phyloP scores from a whole-genome alignment of 805 yeast species.

The Candida corydali region DNA sequence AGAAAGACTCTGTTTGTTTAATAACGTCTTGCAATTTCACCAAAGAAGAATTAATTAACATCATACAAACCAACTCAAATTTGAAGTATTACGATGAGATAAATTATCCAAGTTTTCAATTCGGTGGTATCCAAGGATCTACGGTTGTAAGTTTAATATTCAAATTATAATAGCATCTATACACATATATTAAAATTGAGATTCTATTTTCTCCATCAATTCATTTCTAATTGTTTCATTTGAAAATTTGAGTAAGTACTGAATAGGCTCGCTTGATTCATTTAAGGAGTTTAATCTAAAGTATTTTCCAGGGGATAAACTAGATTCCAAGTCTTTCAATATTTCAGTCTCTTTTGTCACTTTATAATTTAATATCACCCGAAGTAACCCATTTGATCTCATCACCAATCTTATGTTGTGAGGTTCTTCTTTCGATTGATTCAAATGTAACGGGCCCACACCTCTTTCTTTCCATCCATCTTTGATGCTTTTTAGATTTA shows the following conservation, averaged over 20 bases:
- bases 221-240: conserved; percentile 56
- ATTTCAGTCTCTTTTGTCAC: conserved; percentile 59
- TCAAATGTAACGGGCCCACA: conserved; percentile 80
- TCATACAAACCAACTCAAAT: conserved; percentile 43
- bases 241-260: conserved; percentile 75
- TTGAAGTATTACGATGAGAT: conserved; percentile 63
- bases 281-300: conserved; percentile 69
- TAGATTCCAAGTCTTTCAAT: conserved; percentile 79
- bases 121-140: conserved; percentile 87
- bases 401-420: conserved; percentile 68
- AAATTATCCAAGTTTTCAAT: conserved; percentile 76
- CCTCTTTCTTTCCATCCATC: conserved; percentile 97
- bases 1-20: conserved; percentile 52
- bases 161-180: conserved; percentile 24
- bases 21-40: conserved; percentile 96
- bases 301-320: conserved; percentile 79
- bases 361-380: conserved; percentile 77
- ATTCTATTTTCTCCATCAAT: conserved; percentile 48
- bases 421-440: conserved; percentile 38
- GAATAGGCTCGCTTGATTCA: conserved; percentile 59
- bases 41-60: conserved; percentile 60
- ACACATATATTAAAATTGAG: conserved; percentile 7
- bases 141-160: conserved; percentile 88
- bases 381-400: conserved; percentile 84
- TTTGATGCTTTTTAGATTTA: conserved; percentile 59